Evolutionary conservation across 2,329 filamentous ascomycete genomes (phyloP), one percentile per base, ranked within the genome.

Genomic region (Aureobasidium leucospermi): DNA sequence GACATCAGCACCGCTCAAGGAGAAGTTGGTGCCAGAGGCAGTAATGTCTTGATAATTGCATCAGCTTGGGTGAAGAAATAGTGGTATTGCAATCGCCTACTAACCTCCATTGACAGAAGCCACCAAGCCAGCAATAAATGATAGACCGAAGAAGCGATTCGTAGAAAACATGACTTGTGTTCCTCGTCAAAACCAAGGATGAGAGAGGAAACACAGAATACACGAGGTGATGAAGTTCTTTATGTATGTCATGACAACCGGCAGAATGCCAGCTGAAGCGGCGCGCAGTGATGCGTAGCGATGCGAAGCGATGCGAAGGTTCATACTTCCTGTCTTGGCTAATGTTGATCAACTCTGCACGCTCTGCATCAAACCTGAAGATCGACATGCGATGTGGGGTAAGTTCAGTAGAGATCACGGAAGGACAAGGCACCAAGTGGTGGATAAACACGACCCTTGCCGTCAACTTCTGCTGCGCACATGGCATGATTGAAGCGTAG

Each of bases 21-120:
- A 76, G 63, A 86, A 86, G 15, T 78, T 78, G 3, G 73, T 78
- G 9, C 81, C 81, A 5, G 81, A 70, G n/a, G 80, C 80, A 23
- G 76, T 74, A 59, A 85, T 76, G 15, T 58, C 55, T 58, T 9
- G 2, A 11, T n/a, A 2, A 7, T 4, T 13, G 10, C 6, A 5
- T 48, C 6, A 49, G 43, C 32, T 2, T 36, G 11, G 23, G 7
- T 2, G 9, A 13, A 4, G 9, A 7, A 1, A 15, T 32, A 1
- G 4, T 3, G 2, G 1, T 3, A 19, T 29, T 8, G 16, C 23
- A 23, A 11, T 4, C 4, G 6, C 31, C 11, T 5, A 49, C 32
- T 4, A 13, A 58, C 55, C 55, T 49, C 55, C 55, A 23, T 41
- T 32, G 16, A 58, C 55, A 34, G 15, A 28, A 32, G 55, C 55